Conservation (phyloP, 1,284 basidiomycete species). For the Cutaneotrichosporon arboriforme region DNA sequence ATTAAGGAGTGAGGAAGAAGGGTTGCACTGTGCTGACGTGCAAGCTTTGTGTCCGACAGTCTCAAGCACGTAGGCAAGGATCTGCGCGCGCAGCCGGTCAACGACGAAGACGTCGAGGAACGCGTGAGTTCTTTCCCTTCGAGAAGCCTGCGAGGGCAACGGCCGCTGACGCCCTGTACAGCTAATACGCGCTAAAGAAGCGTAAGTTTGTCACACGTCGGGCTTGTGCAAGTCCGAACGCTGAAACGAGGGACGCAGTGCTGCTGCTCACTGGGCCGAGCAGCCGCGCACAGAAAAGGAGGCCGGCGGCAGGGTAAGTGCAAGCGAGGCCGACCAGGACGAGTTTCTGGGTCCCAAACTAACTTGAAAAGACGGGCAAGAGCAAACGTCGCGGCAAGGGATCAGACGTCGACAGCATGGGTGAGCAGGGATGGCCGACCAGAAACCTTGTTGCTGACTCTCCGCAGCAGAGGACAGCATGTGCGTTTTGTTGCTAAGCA, state of each 20-base stretch:
- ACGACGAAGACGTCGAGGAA: conserved; percentile 13
- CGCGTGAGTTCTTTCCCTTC: conserved; percentile 2
- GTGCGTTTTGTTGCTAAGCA: not conserved
- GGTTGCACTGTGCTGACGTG: not conserved
- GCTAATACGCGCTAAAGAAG: conserved; percentile 7
- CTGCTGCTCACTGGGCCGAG: not conserved
- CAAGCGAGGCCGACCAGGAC: not conserved
- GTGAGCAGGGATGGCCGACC: conserved; percentile 45
- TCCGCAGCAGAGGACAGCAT: conserved; percentile 9
- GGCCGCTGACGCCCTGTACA: conserved; percentile 1
- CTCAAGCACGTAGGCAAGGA: conserved; percentile 55
- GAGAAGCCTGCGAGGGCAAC: not conserved
- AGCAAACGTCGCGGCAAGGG: conserved; percentile 39
- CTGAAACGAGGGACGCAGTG: conserved; percentile 1
- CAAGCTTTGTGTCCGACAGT: conserved; percentile 64
- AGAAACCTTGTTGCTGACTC: not conserved
- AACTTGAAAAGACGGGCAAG: conserved; percentile 39
- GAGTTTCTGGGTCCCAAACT: not conserved
- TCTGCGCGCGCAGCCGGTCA: conserved; percentile 18
- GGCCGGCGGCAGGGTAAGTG: conserved; percentile 1
- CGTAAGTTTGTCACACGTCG: conserved; percentile 3
- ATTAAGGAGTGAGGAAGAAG: conserved; percentile 61
- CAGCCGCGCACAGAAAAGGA: not conserved
- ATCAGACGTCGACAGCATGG: conserved; percentile 72
- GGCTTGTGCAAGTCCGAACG: not conserved